Base-by-base conservation (phyloP, 495 filamentous ascomycete genomes). In the Bathelium albidoporum region DNA sequence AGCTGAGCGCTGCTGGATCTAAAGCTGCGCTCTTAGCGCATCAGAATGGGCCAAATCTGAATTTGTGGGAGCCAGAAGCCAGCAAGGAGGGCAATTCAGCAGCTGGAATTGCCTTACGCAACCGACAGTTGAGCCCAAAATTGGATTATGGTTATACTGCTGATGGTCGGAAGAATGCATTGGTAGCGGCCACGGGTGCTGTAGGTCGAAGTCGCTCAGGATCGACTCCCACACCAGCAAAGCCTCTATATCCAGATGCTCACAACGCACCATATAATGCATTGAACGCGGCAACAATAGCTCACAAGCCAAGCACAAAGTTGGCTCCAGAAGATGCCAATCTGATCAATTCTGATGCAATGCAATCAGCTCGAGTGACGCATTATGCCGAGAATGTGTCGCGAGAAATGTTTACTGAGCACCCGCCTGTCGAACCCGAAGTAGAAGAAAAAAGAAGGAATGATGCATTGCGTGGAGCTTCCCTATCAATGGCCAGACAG, bases 401-500 rank as follows among this genome's bases (percentile, higher is more conserved):
- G 1, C 78, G 83, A 62, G 83, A 83, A 32, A 85, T 95, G 79
- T 93, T 85, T 66, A 90, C 87, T 1, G 85, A 88, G 2, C 76
- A 84, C 55, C 91, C 91, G 14, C 89, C 87, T 0, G 83, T 94
- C 5, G 77, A 83, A 34, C 75, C 78, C 7, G 90, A 95, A 69
- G 70, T 85, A 0, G 87, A 95, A 39, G 91, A 95, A 65, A 78
- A 85, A 72, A 85, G 82, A 49, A 83, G 80, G 60, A 78, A 83
- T 36, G 86, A 89, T 70, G 84, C 85, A 5, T 74, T 95, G 0
- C 88, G 84, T 64, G 90, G 90, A 22, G 90, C 91, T 20, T 88
- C 91, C 2, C 74, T 95, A 1, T 88, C 86, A 2, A 95, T 96
- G 90, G 90, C 91, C 28, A 89, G 84, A 73, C 81, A 87, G 63